These are phyloP conservation scores for Nadsonia commutata DNA, from an alignment of 1,139 yeast species.

Conservation along the genomic window DNA sequence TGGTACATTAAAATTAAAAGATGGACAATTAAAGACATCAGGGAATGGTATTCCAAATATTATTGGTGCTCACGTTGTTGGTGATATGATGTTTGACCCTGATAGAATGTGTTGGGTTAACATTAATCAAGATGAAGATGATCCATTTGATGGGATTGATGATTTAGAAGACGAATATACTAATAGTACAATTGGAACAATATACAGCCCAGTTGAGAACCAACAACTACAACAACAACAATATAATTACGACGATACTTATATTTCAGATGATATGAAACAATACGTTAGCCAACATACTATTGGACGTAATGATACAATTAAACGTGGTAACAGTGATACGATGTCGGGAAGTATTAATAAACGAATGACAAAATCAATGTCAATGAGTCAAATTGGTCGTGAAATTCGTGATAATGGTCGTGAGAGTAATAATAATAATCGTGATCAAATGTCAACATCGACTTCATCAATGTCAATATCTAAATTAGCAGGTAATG, in stretches of 20 bases:
- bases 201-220: too few relatives aligned
- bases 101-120: slow-evolving; percentile 43
- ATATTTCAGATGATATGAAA: not conserved
- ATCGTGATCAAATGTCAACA: not conserved
- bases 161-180: slow-evolving; percentile 19
- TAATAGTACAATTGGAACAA: not conserved
- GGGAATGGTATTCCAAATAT: not conserved
- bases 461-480: not conserved
- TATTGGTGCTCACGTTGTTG: slow-evolving; percentile 24
- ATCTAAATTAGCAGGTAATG: not conserved
- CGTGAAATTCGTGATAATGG: too few relatives aligned
- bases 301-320: not conserved
- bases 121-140: slow-evolving; percentile 26
- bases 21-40: too few relatives aligned
- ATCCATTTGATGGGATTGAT: slow-evolving; percentile 41
- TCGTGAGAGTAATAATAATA: not conserved
- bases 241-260: not conserved
- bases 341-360: not conserved
- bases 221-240: too few relatives aligned
- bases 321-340: not conserved
- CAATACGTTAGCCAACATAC: not conserved
- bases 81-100: slow-evolving; percentile 50
- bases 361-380: not conserved
- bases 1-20: too few relatives aligned
- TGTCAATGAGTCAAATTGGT: too few relatives aligned